Base-by-base conservation (phyloP, 495 filamentous ascomycete species). In the Glonium stellatum region DNA sequence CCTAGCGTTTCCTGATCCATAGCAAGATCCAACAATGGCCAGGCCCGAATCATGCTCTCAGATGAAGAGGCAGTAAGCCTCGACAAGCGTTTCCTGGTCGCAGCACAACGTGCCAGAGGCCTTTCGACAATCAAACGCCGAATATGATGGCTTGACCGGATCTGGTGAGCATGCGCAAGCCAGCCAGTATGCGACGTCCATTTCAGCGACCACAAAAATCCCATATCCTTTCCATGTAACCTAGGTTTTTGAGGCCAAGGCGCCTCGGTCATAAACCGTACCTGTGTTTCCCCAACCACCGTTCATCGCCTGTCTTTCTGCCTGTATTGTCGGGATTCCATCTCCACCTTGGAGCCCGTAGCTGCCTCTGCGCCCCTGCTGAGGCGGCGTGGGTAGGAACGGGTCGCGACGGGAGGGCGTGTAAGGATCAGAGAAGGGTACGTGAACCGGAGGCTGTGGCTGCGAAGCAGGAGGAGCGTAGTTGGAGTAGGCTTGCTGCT, bases 381-480 rank as follows among this genome's bases (percentile, higher is more conserved):
- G 59, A 0, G 72, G 57, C 27, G 52, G 41, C 19, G 56, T 47
- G 4, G 66, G 64, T 5, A 73, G 50, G 61, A 76, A 76, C 1
- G 73, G 73, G 42, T 76, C 73, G 57, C 67, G 61, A 9, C 57
- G 65, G 19, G 63, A 48, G 48, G 66, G 5, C 0, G 58, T 66
- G 56, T 74, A 76, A n/a, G 72, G 73, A 55, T 73, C 73, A 50
- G 64, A 55, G 64, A 68, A 71, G 31, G 72, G 71, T 15, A 71
- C 62, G 56, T 73, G 70, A 34, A 71, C 61, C 1, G 72, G 71
- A 49, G 69, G 67, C 63, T 73, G 72, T 27, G 72, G 62, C 42
- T 61, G 64, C 42, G 70, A 67, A 21, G 49, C 56, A 54, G 51
- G 57, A 51, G 54, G 65, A 31, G 57, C 60, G 54, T 67, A 69